phyloP scores from a whole-genome alignment of 2,329 filamentous ascomycete species.

The Aspergillus brunneoviolaceus region DNA sequence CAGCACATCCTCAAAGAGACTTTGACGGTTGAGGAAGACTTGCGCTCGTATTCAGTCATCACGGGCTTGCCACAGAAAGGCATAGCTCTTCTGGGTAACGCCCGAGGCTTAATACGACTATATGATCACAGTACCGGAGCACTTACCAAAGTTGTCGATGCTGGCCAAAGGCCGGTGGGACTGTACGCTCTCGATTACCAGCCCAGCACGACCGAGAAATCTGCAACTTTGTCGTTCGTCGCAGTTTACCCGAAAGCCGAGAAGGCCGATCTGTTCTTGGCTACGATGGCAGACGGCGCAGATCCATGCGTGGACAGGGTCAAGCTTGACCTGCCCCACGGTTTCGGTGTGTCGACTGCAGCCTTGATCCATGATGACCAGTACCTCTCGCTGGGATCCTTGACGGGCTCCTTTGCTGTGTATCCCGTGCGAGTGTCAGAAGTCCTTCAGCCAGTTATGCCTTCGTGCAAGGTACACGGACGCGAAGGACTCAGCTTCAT shows the following conservation, averaged over 20 bases:
- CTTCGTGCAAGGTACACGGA: constrained; percentile 44
- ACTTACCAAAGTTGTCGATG: constrained; percentile 27
- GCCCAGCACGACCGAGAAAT: constrained; percentile 1
- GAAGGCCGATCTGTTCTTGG: constrained; percentile 30
- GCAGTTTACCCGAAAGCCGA: constrained; percentile 27
- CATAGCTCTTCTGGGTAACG: constrained; percentile 37
- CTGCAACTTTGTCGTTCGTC: constrained; percentile 25
- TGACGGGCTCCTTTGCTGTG: constrained; percentile 54
- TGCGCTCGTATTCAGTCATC: constrained; percentile 32
- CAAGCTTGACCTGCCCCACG: constrained; percentile 38
- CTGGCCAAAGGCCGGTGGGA: constrained; percentile 29
- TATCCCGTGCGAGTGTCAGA: constrained; percentile 36
- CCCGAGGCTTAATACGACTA: constrained; percentile 33
- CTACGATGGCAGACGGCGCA: constrained; percentile 16
- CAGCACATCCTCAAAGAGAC: constrained; percentile 23
- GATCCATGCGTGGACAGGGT: constrained; percentile 41
- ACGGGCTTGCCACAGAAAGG: constrained; percentile 29
- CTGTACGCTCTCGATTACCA: constrained; percentile 28
- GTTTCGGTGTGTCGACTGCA: constrained; percentile 55
- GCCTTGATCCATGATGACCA: constrained; percentile 31
- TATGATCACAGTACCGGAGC: constrained; percentile 35
- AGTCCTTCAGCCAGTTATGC: constrained; percentile 23
- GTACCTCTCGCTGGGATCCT: constrained; percentile 55
- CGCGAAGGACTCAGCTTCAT: constrained; percentile 70
- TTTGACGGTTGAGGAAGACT: constrained; percentile 29